Conservation (phyloP, 176 grass and related monocot species). For the Cenchrus purpureus region DNA sequence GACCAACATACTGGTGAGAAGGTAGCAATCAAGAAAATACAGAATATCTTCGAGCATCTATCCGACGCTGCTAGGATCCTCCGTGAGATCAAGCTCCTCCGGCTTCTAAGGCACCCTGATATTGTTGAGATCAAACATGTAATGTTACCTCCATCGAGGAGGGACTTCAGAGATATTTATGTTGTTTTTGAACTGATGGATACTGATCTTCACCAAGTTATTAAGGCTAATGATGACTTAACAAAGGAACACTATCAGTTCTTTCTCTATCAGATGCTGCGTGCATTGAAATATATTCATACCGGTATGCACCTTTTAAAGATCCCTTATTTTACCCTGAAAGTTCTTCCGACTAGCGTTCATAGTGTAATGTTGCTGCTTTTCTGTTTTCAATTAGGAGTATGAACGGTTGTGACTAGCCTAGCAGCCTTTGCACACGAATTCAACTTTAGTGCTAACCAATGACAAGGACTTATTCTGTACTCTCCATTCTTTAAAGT, state of each 20-base stretch:
- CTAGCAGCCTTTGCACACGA: constrained; percentile 11
- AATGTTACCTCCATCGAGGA: constrained; percentile 83
- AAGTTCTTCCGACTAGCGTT: constrained; percentile 11
- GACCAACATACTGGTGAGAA: constrained; percentile 87
- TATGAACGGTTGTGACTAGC: constrained; percentile 17
- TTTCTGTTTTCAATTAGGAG: not conserved
- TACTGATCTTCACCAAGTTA: constrained; percentile 96
- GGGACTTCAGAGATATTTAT: constrained; percentile 89
- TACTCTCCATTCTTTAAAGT: not conserved
- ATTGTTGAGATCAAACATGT: constrained; percentile 98
- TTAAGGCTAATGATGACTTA: constrained; percentile 95
- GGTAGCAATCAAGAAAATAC: constrained; percentile 94
- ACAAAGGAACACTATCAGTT: constrained; percentile 95
- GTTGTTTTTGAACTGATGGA: constrained; percentile 98
- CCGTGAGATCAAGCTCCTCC: constrained; percentile 91
- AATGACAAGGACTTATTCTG: constrained; percentile 6
- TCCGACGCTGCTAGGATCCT: constrained; percentile 90
- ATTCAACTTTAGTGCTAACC: constrained; percentile 27
- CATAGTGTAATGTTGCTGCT: not conserved
- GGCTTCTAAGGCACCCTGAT: constrained; percentile 83
- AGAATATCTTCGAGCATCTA: constrained; percentile 86
- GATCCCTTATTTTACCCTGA: not conserved
- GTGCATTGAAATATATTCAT: constrained; percentile 95
- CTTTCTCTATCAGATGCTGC: constrained; percentile 96
- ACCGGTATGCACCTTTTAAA: constrained; percentile 52